Evolutionary conservation across 2,329 filamentous ascomycete genomes (phyloP), one percentile per base, ranked within the genome.

Genomic region (Cylindrodendrum hubeiense): DNA sequence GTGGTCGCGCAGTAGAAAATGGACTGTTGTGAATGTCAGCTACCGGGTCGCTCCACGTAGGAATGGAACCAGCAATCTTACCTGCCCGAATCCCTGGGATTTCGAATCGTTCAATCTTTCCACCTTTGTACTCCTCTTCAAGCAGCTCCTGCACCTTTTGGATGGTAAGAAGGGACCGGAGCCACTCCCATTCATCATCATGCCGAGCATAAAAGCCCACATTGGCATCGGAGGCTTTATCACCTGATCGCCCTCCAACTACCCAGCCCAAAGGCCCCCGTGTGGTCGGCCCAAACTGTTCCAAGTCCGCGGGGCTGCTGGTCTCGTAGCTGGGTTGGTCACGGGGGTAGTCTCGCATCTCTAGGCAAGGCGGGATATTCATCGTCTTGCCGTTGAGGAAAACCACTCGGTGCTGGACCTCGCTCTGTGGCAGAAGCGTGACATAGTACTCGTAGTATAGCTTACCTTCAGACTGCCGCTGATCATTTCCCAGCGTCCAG

Each of bases 131-230:
- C 46, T 50, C 50, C 4, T 44, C 59, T 46, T 66, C 54, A 10
- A 81, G 68, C 26, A 81, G 67, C 30, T 71, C 73, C 19, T 76
- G 69, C 57, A 85, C 70, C 21, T 75, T 79, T 3, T 74, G 70
- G 12, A 74, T 68, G 1, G 78, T 83, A 68, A 85, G 73, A 24
- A 83, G 53, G 15, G 67, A 71, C 30, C 81, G 77, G 15, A 83
- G 68, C 81, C 81, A 83, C 12, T 81, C 76, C 70, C 78, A 84
- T 67, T 83, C 81, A 51, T 83, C 79, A 2, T 72, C 71, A 50
- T 77, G 66, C n/a, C 79, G 75, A 13, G 81, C 79, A 71, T 80
- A 86, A 65, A 83, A 77, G 7, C 81, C 81, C n/a, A 81, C 75
- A 60, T 83, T 83, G 30, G 74, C 74, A 65, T 83, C 61, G 2